These are phyloP conservation scores for Aspergillus hiratsukae DNA, from an alignment of 2,329 filamentous ascomycete species.

Conservation along the genomic window DNA sequence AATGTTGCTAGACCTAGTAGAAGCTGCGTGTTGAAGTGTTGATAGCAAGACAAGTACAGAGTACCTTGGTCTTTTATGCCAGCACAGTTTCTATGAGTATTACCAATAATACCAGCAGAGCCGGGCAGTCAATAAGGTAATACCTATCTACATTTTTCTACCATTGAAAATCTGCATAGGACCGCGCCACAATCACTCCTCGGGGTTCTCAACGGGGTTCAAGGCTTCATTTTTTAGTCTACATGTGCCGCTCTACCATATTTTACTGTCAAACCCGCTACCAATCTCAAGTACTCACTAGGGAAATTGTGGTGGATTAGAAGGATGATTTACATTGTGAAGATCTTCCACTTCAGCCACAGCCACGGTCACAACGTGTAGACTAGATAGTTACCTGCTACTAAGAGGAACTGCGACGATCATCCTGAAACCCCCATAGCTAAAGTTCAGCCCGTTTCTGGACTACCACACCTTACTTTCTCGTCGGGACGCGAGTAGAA, in stretches of 20 bases:
- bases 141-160: neutral
- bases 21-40: neutral
- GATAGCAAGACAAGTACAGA: neutral
- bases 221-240: neutral
- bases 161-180: neutral
- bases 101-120: neutral
- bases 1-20: neutral
- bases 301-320: neutral
- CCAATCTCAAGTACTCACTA: neutral
- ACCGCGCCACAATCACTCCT: neutral
- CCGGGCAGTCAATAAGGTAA: neutral
- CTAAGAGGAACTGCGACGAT: neutral
- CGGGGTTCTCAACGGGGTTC: neutral
- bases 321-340: neutral
- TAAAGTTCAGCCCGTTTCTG: neutral
- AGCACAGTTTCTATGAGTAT: neutral
- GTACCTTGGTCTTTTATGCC: neutral
- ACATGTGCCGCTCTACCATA: neutral
- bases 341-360: neutral
- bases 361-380: neutral
- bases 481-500: neutral
- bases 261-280: neutral
- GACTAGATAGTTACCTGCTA: neutral
- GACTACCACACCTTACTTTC: neutral
- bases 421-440: neutral